These are phyloP conservation scores for Lepidopterella palustris DNA, from an alignment of 495 filamentous ascomycete genomes.

Conservation along the genomic window DNA sequence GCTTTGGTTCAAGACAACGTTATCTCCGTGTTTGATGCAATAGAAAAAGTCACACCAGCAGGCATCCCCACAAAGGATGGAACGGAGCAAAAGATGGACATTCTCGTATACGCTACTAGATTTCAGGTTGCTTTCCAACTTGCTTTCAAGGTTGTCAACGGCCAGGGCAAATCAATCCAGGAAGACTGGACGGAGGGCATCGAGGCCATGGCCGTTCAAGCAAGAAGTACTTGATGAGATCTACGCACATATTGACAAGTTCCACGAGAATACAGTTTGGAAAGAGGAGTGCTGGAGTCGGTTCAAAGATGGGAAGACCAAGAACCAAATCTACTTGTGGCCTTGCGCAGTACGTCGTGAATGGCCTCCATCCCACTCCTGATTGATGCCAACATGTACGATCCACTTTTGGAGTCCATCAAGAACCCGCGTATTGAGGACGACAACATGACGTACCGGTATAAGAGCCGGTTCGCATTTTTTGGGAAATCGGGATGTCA, in stretches of 20 bases:
- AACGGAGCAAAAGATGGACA: conserved; percentile 28
- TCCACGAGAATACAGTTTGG: conserved; percentile 33
- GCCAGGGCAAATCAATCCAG: conserved; percentile 25
- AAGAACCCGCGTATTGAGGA: conserved; percentile 37
- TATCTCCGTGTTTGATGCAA: conserved; percentile 18
- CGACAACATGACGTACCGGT: conserved; percentile 36
- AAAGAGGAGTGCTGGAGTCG: conserved; percentile 37
- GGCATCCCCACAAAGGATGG: conserved; percentile 27
- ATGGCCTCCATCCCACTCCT: conserved; percentile 2
- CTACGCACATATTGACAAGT: conserved; percentile 34
- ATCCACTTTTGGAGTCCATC: conserved; percentile 39
- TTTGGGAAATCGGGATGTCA: conserved; percentile 40
- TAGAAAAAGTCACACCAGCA: conserved; percentile 22
- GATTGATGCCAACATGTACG: conserved; percentile 24
- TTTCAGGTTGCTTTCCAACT: conserved; percentile 31
- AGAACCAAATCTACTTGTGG: conserved; percentile 40
- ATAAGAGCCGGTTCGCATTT: conserved; percentile 39
- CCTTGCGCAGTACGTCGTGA: conserved; percentile 32
- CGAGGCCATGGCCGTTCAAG: conserved; percentile 31
- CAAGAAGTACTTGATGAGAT: conserved; percentile 35
- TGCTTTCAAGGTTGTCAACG: conserved; percentile 23
- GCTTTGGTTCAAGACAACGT: conserved; percentile 29
- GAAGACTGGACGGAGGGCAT: conserved; percentile 32
- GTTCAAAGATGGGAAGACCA: conserved; percentile 40
- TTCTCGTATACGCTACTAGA: conserved; percentile 31